Evolutionary conservation across 202 grass and related monocot genomes (phyloP).

Genomic region (Zoysia matrella): DNA sequence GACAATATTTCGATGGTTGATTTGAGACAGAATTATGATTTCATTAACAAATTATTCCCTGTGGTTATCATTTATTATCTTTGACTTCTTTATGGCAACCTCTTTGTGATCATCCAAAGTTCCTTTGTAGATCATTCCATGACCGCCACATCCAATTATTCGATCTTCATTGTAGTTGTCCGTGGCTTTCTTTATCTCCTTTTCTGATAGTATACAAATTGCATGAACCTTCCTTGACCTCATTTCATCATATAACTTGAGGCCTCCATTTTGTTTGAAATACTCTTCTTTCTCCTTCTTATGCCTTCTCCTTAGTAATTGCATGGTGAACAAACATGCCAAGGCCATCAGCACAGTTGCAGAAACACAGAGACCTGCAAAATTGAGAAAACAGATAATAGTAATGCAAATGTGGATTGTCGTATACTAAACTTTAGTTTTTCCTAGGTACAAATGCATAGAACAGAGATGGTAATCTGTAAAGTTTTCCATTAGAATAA

Average conservation of each 20-base stretch:
- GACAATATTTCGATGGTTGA: conserved; percentile 62
- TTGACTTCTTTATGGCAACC: conserved; percentile 78
- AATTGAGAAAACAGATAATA: neutral
- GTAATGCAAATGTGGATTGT: neutral
- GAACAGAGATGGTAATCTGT: neutral
- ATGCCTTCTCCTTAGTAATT: conserved; percentile 43
- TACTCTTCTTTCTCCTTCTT: conserved; percentile 46
- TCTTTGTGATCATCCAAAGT: conserved; percentile 37
- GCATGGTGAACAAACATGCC: conserved; percentile 19
- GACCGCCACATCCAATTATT: conserved; percentile 56
- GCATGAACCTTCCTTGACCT: conserved; percentile 34
- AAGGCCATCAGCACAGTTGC: neutral
- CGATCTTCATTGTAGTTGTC: conserved; percentile 28
- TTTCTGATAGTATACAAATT: conserved; percentile 40
- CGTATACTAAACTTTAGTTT: neutral
- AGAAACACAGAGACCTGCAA: conserved; percentile 36
- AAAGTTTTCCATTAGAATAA: neutral
- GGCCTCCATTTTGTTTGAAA: conserved; percentile 48
- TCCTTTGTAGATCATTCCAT: conserved; percentile 62
- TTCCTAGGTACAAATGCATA: neutral
- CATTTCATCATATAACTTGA: conserved; percentile 45
- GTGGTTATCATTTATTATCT: conserved; percentile 33
- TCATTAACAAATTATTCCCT: conserved; percentile 68
- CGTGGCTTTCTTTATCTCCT: conserved; percentile 56
- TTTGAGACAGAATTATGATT: conserved; percentile 70